Evolutionary conservation across 2,329 filamentous ascomycete species (phyloP).

Genomic region (Alternaria sp.): DNA sequence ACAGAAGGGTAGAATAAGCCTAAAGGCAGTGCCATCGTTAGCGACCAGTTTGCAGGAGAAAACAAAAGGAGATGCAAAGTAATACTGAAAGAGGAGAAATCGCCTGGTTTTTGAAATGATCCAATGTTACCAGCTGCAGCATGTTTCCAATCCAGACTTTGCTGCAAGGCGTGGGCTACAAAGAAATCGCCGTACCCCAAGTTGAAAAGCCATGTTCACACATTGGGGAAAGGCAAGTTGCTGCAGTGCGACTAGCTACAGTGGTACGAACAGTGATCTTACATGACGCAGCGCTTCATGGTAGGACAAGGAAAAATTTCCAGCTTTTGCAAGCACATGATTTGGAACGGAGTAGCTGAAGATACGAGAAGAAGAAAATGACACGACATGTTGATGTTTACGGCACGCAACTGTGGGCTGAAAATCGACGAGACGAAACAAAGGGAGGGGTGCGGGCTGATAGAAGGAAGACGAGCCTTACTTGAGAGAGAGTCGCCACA

Average conservation of each 20-base stretch:
- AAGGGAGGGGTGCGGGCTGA: conserved; percentile 6
- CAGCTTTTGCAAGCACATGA: conserved; percentile 23
- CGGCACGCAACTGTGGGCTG: conserved; percentile 20
- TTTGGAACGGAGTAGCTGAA: background rate
- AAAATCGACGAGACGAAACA: conserved; percentile 24
- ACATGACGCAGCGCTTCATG: conserved; percentile 34
- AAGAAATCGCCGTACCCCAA: conserved; percentile 30
- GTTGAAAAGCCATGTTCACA: conserved; percentile 41
- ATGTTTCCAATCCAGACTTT: conserved; percentile 40
- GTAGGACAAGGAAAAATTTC: conserved; percentile 29
- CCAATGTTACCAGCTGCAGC: conserved; percentile 42
- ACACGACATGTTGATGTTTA: conserved; percentile 15
- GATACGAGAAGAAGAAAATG: background rate
- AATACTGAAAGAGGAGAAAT: conserved; percentile 37
- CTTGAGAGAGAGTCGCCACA: conserved; percentile 34
- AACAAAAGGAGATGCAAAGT: conserved; percentile 29
- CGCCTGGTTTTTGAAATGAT: conserved; percentile 45
- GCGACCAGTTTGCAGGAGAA: conserved; percentile 34
- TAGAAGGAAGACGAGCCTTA: conserved; percentile 35
- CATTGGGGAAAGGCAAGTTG: conserved; percentile 42
- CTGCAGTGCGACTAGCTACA: conserved; percentile 47
- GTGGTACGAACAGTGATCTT: conserved; percentile 46
- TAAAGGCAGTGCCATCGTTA: conserved; percentile 53
- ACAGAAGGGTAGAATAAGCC: conserved; percentile 50
- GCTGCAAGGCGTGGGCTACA: conserved; percentile 46